A percentile compares a stretch with the other conserved stretches of the same genome.
These are phyloP conservation scores for Acanthamoeba sp. DNA, from an alignment of 208 protist species.

Conservation along the genomic window DNA sequence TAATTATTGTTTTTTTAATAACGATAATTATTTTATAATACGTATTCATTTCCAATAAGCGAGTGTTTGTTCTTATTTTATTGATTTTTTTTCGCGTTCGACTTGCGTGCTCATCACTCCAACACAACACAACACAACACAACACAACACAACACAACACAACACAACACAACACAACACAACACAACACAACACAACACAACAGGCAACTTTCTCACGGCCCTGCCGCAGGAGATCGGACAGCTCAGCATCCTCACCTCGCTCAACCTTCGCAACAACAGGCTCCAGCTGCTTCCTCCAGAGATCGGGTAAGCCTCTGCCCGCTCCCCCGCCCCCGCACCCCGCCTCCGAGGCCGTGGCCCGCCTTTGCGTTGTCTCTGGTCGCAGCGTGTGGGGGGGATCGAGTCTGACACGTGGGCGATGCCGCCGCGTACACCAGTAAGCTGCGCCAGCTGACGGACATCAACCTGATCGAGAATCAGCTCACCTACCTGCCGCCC, in stretches of 20 bases:
- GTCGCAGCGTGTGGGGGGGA: no score
- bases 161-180: no score
- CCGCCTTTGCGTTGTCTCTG: no score
- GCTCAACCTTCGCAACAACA: constrained; percentile 63
- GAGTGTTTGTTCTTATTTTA: no score
- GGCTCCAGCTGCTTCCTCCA: constrained; percentile 39
- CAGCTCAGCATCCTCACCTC: constrained; percentile 44
- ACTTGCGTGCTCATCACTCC: no score
- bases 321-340: no score
- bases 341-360: no score
- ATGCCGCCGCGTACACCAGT: no score
- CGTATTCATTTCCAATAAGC: background rate
- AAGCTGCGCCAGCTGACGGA: constrained; percentile 49
- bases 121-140: no score
- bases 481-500: constrained; percentile 45
- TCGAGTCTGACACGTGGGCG: background rate
- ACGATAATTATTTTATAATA: background rate
- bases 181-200: no score
- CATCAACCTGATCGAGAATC: constrained; percentile 68
- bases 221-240: constrained; percentile 36
- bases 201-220: constrained; percentile 49
- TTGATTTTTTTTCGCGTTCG: background rate
- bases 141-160: no score
- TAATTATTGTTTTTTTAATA: background rate
- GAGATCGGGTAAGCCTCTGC: constrained; percentile 48